Conservation (phyloP, 495 filamentous ascomycete genomes). For the Aspergillus avenaceus region DNA sequence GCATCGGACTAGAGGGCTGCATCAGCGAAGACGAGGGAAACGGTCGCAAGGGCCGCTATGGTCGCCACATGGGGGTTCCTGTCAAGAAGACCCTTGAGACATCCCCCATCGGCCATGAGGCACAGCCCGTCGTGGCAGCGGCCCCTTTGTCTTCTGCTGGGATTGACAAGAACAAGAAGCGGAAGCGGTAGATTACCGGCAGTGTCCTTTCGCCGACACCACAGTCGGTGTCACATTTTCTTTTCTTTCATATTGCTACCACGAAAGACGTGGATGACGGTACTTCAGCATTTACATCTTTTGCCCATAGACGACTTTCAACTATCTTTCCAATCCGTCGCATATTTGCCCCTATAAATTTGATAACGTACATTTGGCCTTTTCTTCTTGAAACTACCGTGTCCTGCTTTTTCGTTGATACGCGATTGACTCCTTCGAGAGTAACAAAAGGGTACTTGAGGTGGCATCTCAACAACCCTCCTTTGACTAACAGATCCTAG, state of each 20-base stretch:
- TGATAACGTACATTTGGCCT: slow-evolving; percentile 4
- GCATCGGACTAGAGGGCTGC: slow-evolving; percentile 85
- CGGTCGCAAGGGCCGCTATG: slow-evolving; percentile 92
- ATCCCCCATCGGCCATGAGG: slow-evolving; percentile 19
- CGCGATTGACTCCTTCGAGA: slow-evolving; percentile 4
- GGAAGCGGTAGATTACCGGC: slow-evolving; percentile 54
- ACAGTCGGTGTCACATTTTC: too few relatives aligned
- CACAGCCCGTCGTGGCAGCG: slow-evolving; percentile 29
- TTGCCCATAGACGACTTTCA: slow-evolving; percentile 12
- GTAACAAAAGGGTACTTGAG: background rate
- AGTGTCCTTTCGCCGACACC: background rate
- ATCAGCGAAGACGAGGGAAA: slow-evolving; percentile 96
- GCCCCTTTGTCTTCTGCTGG: slow-evolving; percentile 27
- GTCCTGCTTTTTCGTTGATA: slow-evolving; percentile 3
- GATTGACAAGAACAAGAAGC: slow-evolving; percentile 65
- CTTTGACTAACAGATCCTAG: background rate
- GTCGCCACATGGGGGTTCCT: slow-evolving; percentile 92
- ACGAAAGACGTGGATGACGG: background rate
- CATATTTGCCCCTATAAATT: slow-evolving; percentile 1
- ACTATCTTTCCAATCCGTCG: slow-evolving; percentile 1
- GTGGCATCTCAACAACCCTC: background rate
- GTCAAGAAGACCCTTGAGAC: slow-evolving; percentile 62
- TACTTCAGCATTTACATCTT: slow-evolving; percentile 4
- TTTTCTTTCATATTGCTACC: too few relatives aligned
- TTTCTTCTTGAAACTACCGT: slow-evolving; percentile 3